Conservation (phyloP, 805 yeast genomes). For the Kodamaea jinghongensis region DNA sequence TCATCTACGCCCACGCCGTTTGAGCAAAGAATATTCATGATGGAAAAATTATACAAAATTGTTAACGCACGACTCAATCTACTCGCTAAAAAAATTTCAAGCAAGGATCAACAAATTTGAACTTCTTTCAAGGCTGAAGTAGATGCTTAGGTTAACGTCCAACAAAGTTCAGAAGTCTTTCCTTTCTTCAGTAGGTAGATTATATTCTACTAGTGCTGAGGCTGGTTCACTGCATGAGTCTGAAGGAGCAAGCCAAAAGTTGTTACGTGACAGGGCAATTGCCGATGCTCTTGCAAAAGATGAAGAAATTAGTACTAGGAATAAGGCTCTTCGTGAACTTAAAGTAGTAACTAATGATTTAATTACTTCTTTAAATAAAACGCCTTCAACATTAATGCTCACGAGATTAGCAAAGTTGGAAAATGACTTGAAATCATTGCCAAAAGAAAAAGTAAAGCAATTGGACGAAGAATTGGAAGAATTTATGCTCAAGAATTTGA, state of each 20-base stretch:
- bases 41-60: too few relatives aligned
- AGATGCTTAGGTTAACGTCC: too few relatives aligned
- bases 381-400: constrained; percentile 30
- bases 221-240: constrained; percentile 4
- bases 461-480: constrained; percentile 42
- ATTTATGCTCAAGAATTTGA: constrained; percentile 32
- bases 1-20: too few relatives aligned
- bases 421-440: constrained; percentile 25
- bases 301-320: constrained; percentile 36
- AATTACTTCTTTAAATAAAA: constrained; percentile 32
- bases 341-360: constrained; percentile 24
- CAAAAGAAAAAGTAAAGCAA: constrained; percentile 33
- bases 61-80: too few relatives aligned
- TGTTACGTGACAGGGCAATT: constrained; percentile 38
- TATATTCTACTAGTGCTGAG: constrained; percentile 5
- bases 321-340: constrained; percentile 34
- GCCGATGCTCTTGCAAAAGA: constrained; percentile 44
- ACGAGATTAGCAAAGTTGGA: constrained; percentile 31
- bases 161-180: neutral
- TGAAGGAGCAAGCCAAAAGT: constrained; percentile 21
- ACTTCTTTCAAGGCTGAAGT: too few relatives aligned
- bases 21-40: too few relatives aligned
- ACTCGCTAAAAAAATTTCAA: too few relatives aligned
- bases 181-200: constrained; percentile 4
- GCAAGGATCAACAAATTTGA: too few relatives aligned